A percentile compares a stretch with the other conserved stretches of the same genome.
Conservation (phyloP, 805 yeast genomes). For the Tetrapisispora namnaoensis region DNA sequence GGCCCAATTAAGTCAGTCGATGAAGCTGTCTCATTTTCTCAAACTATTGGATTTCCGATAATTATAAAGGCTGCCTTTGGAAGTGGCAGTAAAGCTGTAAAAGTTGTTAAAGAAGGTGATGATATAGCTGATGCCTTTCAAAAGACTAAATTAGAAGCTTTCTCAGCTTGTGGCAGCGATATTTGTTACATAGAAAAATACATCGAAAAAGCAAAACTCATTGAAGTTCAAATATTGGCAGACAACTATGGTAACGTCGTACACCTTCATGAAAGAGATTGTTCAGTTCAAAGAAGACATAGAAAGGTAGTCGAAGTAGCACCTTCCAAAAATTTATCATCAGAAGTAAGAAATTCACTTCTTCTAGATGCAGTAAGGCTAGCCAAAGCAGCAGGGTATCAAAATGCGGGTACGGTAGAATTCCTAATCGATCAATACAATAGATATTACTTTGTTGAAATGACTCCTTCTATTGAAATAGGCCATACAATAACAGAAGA, state of each 20-base stretch:
- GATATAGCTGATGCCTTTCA: constrained; percentile 79
- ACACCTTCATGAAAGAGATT: constrained; percentile 92
- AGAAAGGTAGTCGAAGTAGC: constrained; percentile 97
- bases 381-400: constrained; percentile 75
- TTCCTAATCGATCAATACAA: constrained; percentile 84
- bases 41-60: constrained; percentile 81
- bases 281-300: constrained; percentile 97
- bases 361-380: constrained; percentile 86
- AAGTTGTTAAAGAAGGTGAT: constrained; percentile 93
- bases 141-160: constrained; percentile 89
- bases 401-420: constrained; percentile 97
- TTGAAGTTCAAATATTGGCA: constrained; percentile 90
- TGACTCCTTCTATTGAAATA: constrained; percentile 94
- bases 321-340: constrained; percentile 83
- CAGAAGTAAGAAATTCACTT: constrained; percentile 76
- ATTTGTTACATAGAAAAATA: constrained; percentile 94
- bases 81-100: constrained; percentile 99
- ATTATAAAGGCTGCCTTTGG: constrained; percentile 97
- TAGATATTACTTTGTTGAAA: constrained; percentile 93
- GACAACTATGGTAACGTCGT: constrained; percentile 88
- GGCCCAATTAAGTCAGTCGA: constrained; percentile 78
- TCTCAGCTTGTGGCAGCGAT: constrained; percentile 93
- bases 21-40: constrained; percentile 71
- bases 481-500: constrained; percentile 98
- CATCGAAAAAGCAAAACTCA: constrained; percentile 88